Base-by-base conservation (phyloP, 2,329 filamentous ascomycete genomes). In the Blumeria hordei region DNA sequence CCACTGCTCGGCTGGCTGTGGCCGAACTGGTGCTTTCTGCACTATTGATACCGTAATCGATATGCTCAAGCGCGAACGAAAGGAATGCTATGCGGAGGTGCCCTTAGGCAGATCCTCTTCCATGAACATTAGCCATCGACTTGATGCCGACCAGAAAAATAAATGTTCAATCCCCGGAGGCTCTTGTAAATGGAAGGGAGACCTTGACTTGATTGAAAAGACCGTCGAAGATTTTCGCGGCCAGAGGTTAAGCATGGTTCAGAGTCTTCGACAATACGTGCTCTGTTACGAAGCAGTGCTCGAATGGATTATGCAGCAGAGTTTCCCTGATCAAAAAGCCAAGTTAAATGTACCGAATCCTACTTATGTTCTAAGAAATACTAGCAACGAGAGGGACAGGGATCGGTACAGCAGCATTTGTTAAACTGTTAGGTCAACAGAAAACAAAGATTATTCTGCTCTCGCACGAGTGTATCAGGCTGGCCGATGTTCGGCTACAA, bases 11-110 rank as follows among this genome's bases (percentile, higher is more conserved):
- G 92, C 92, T 3, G 92, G 92, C 0, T 98, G 92, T 68, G 92
- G 92, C 0, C 83, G 92, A 12, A 98, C 92, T 0, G 92, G 92
- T 3, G 90, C 92, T 0, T 98, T 96, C 65, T 96, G 92, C 67
- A 94, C 92, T 0, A 88, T 96, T 14, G 92, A 96, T 66, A 90
- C 83, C 41, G 92, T 96, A 8, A 82, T 96, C 56, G 88, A 95
- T 67, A 94, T 95, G 85, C 71, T 98, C 57, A 94, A 94, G 70
- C 80, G 85, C n/a, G 88, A 94, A 67, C 76, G 71, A 18, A 66
- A 67, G 57, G 69, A 68, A 34, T n/a, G 14, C 14, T n/a, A 8
- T 16, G 39, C 5, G 6, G 18, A 43, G 1, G 14, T 4, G 1
- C 6, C 18, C 14, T 75, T 75, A 72, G 70, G 72, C 10, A 52